These are phyloP conservation scores for Pythium angustatum DNA, from an alignment of 352 stramenopile genomes.

Conservation along the genomic window DNA sequence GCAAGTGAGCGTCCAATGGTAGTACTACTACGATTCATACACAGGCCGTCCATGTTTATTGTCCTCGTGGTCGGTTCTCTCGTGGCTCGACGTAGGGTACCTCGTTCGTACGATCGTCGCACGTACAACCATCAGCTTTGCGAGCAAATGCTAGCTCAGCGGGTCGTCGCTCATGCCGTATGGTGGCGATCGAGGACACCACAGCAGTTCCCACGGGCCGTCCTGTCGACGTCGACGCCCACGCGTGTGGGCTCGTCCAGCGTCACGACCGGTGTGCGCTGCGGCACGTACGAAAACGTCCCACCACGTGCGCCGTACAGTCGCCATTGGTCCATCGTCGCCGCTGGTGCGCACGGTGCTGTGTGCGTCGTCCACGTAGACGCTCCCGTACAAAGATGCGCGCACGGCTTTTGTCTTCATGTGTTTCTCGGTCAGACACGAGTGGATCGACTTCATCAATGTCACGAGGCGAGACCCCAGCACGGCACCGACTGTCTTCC, in stretches of 20 bases:
- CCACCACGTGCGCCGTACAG: neutral
- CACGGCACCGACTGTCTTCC: too few species aligned
- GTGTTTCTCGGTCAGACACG: neutral
- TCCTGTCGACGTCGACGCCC: neutral
- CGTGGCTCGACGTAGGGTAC: too few species aligned
- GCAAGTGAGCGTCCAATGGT: conserved; percentile 26
- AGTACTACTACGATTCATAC: neutral
- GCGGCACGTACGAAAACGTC: neutral
- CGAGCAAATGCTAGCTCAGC: too few species aligned
- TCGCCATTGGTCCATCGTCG: conserved; percentile 28
- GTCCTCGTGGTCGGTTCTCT: too few species aligned
- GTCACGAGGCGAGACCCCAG: neutral
- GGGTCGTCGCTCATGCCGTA: too few species aligned
- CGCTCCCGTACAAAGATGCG: too few species aligned
- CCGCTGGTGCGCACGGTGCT: conserved; percentile 64
- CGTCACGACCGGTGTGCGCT: neutral
- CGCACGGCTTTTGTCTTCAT: neutral
- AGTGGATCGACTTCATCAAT: neutral
- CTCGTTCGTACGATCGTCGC: too few species aligned
- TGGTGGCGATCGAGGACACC: too few species aligned
- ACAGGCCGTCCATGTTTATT: too few species aligned
- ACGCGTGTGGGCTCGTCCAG: neutral
- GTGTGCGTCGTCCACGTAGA: conserved; percentile 35
- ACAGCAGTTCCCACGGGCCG: too few species aligned
- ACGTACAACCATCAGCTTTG: too few species aligned